Percentiles rank a stretch among this genome's conserved stretches.
Conservation (phyloP, 129 eudicot species). For the Pseudognaphalium luteoalbum region DNA sequence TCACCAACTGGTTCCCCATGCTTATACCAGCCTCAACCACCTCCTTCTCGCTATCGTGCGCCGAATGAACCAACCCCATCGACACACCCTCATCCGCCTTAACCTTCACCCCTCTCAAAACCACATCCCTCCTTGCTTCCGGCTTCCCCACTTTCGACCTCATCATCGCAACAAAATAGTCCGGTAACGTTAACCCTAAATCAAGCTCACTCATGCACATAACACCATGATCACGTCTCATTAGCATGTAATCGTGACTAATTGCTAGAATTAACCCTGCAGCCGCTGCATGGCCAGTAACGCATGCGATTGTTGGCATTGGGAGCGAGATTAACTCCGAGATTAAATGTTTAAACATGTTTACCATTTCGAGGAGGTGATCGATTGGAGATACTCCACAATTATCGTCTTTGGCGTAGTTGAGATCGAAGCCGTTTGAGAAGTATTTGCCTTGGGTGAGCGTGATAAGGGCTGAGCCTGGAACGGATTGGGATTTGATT, state of each 20-base stretch:
- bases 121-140: neutral
- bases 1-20: neutral
- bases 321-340: constrained; percentile 57
- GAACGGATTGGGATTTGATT: neutral
- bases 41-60: neutral
- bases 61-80: constrained; percentile 1
- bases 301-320: constrained; percentile 69
- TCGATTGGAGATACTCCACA: constrained; percentile 15
- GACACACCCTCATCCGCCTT: neutral
- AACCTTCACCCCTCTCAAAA: constrained; percentile 18
- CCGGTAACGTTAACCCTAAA: constrained; percentile 16
- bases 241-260: constrained; percentile 62
- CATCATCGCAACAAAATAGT: constrained; percentile 10
- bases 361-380: constrained; percentile 37
- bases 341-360: constrained; percentile 37
- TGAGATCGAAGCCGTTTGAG: constrained; percentile 16
- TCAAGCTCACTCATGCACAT: constrained; percentile 74
- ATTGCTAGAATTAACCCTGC: constrained; percentile 63
- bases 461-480: constrained; percentile 13
- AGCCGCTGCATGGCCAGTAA: constrained; percentile 74
- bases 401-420: neutral
- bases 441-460: constrained; percentile 13
- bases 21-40: neutral
- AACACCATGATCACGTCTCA: constrained; percentile 44
- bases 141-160: constrained; percentile 8